A percentile compares a stretch with the other conserved stretches of the same genome.
phyloP scores from a whole-genome alignment of 345 rosid species.

The Tarenaya hassleriana region DNA sequence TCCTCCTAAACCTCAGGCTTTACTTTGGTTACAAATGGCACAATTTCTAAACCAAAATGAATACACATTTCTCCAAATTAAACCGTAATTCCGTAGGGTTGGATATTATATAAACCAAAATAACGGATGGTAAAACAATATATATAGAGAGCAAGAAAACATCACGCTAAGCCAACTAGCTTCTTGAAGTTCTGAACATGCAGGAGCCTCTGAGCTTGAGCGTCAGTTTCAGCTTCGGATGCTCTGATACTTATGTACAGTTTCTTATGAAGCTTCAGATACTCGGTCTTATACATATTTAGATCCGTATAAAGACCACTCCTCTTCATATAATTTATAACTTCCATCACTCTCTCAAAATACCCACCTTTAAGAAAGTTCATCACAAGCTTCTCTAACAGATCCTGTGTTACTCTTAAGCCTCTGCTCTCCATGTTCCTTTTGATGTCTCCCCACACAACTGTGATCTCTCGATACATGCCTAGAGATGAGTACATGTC shows the following conservation, averaged over 20 bases:
- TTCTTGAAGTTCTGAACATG: constrained; percentile 54
- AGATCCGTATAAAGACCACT: constrained; percentile 42
- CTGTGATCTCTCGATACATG: constrained; percentile 58
- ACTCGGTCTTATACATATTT: constrained; percentile 57
- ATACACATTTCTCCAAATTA: too few species aligned
- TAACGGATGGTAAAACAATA: not conserved
- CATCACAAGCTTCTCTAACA: constrained; percentile 56
- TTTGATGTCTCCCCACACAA: constrained; percentile 87
- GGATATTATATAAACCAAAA: not conserved
- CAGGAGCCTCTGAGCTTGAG: constrained; percentile 60
- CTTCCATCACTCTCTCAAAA: constrained; percentile 87
- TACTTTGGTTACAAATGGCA: too few species aligned
- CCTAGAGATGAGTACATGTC: constrained; percentile 52
- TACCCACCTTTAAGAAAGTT: constrained; percentile 78
- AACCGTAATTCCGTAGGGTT: too few species aligned
- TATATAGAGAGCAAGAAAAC: not conserved
- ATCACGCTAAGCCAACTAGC: constrained; percentile 43
- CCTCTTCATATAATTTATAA: constrained; percentile 50
- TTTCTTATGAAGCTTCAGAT: constrained; percentile 62
- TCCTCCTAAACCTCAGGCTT: too few species aligned
- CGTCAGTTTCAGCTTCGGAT: constrained; percentile 48
- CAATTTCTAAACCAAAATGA: too few species aligned
- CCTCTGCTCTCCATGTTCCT: constrained; percentile 34
- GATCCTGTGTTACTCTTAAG: constrained; percentile 43
- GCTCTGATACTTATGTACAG: constrained; percentile 57